These are phyloP conservation scores for Lactarius quietus DNA, from an alignment of 768 basidiomycete genomes.

Conservation along the genomic window DNA sequence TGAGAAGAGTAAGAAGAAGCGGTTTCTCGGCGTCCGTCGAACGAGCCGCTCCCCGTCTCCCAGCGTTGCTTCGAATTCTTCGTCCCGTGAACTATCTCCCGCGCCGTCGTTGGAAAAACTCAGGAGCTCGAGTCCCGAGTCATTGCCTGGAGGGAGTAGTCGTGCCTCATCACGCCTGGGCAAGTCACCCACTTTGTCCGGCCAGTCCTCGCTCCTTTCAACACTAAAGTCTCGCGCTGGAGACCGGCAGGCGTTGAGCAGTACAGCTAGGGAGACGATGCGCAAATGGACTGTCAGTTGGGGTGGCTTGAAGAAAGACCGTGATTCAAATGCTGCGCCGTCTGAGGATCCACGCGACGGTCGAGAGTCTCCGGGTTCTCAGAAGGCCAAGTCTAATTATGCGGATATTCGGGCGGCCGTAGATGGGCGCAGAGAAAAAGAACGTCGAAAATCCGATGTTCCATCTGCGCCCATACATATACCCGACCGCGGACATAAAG, in stretches of 20 bases:
- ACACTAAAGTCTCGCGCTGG: slow-evolving; percentile 70
- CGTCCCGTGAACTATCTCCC: slow-evolving; percentile 22
- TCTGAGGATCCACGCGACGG: slow-evolving; percentile 26
- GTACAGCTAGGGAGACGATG: slow-evolving; percentile 84
- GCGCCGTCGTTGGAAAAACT: slow-evolving; percentile 14
- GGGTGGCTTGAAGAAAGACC: slow-evolving; percentile 59
- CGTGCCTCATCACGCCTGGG: background rate
- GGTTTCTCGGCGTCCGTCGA: slow-evolving; percentile 20
- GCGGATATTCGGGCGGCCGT: slow-evolving; percentile 77
- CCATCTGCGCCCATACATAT: slow-evolving; percentile 37
- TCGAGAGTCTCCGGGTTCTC: slow-evolving; percentile 11
- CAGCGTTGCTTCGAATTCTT: slow-evolving; percentile 5
- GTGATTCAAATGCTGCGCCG: slow-evolving; percentile 12
- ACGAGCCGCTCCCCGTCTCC: slow-evolving; percentile 18
- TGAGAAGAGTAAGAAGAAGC: slow-evolving; percentile 19
- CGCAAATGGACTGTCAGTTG: slow-evolving; percentile 91
- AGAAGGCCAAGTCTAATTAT: slow-evolving; percentile 49
- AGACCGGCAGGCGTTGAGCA: slow-evolving; percentile 84
- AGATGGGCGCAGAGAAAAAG: slow-evolving; percentile 51
- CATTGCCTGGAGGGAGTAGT: background rate
- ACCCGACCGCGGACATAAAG: slow-evolving; percentile 32
- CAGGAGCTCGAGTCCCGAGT: slow-evolving; percentile 11
- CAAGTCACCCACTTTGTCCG: slow-evolving; percentile 4
- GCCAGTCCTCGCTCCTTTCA: slow-evolving; percentile 48
- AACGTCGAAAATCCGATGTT: slow-evolving; percentile 25